Evolutionary conservation across 2,329 filamentous ascomycete genomes (phyloP), one percentile per base, ranked within the genome.

Genomic region (Decorospora gaudefroyi): DNA sequence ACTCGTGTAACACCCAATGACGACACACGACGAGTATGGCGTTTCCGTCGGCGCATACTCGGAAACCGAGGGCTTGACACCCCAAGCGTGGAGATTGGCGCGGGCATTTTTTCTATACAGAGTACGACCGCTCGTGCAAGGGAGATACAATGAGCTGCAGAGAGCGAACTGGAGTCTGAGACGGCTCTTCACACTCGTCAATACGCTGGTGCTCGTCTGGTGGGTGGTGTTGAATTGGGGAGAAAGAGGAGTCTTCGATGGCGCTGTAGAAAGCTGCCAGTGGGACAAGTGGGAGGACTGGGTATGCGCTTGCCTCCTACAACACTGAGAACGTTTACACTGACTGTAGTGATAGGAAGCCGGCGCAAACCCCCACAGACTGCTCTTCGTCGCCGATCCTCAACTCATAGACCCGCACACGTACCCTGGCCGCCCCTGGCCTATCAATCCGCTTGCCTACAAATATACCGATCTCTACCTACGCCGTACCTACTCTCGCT

Each of bases 231-330:
- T 99, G 51, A 82, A 93, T 54, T 93, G 88, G 83, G 90, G 92
- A 1, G 93, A 99, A 74, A 78, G 87, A 46, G 87, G 81, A 71
- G 79, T 86, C 23, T 97, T 95, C 69, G 77, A 80, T 39, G 81
- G 81, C 52, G 84, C 81, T 47, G 81, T 96, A 11, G 75, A 80
- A 42, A 78, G 75, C 37, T 99, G 93, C 70, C 74, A 81, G 41
- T 99, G 93, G 93, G 78, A 82, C 23, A 81, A 80, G 27, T 99
- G 93, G 93, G 93, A 99, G 76, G 79, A 82, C 70, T 99, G 93
- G 91, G 90, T 95, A 77, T 56, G 38, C 2, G 12, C 4, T 28
- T 31, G 12, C 1, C 12, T 8, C 16, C n/a, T n/a, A 6, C 1
- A 7, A 21, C 5, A 17, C 27, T 7, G 4, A 30, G 1, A 27